Base-by-base conservation (phyloP, 2,329 filamentous ascomycete genomes). In the Tolypocladium tundrense region DNA sequence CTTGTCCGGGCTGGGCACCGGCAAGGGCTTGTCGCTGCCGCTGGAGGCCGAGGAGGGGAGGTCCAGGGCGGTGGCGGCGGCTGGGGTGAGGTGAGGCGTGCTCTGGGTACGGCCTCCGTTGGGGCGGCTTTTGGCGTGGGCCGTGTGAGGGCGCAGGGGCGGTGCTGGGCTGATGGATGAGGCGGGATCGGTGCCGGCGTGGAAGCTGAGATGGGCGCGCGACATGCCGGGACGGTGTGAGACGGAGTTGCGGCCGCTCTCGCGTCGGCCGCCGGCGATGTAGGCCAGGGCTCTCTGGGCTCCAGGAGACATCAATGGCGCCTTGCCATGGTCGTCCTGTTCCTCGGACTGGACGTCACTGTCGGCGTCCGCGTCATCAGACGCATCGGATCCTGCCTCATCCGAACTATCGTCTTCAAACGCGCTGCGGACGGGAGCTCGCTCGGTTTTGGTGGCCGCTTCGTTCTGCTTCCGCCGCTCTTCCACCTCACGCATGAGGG, bases 401-500 rank as follows among this genome's bases (percentile, higher is more conserved):
- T 77, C 74, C 7, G 74, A 75, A 55, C 78, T 75, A 19, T 76
- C 76, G 35, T 76, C 68, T 50, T 83, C 80, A 70, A 80, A 82
- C 1, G 76, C 76, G 62, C 79, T 83, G 56, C 73, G 75, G 57
- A 76, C 66, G 5, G 73, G 71, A 13, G 66, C 59, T 50, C 72
- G 68, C 13, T 72, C 70, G 14, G 66, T 63, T 35, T 65, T 65
- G 56, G 70, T 65, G 27, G 65, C 62, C 11, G 72, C 70, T 48
- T 75, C 72, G 35, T 72, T 72, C 54, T 73, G 72, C 63, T 72
- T 73, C 58, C 75, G 72, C 55, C 76, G 79, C 58, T 79, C 76
- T 43, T 87, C 85, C 24, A 75, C 74, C 62, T 86, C 81, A 27
- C 77, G 75, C 85, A 88, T 87, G 50, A 88, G 68, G 3, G 84